Evolutionary conservation across 2,329 filamentous ascomycete species (phyloP).

Genomic region (Exophiala xenobiotica): DNA sequence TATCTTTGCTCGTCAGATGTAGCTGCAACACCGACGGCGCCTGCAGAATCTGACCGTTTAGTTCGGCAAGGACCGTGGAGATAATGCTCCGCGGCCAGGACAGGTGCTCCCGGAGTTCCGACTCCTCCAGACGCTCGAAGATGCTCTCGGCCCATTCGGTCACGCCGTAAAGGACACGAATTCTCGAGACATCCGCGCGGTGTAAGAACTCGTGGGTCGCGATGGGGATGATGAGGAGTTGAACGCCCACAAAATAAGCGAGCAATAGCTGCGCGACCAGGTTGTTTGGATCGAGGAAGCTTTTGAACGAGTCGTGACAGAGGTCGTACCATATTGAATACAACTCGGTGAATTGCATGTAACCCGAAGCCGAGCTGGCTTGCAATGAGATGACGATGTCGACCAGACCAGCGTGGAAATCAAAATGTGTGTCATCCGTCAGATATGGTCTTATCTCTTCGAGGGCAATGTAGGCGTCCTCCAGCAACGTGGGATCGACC

Average conservation of each 20-base stretch:
- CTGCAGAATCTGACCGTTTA: slow-evolving; percentile 23
- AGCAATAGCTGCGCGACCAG: slow-evolving; percentile 45
- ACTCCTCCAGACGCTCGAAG: slow-evolving; percentile 32
- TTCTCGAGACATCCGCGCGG: slow-evolving; percentile 15
- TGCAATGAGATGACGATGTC: slow-evolving; percentile 27
- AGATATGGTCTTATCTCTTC: slow-evolving; percentile 30
- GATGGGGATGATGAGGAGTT: slow-evolving; percentile 46
- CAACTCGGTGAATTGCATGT: slow-evolving; percentile 43
- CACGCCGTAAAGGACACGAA: slow-evolving; percentile 29
- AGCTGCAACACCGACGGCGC: slow-evolving; percentile 25
- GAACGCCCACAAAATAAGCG: slow-evolving; percentile 49
- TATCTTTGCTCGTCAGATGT: slow-evolving; percentile 16
- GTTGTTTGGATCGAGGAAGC: slow-evolving; percentile 46
- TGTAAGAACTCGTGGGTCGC: slow-evolving; percentile 34
- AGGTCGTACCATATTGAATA: slow-evolving; percentile 44
- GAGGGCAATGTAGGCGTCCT: slow-evolving; percentile 26
- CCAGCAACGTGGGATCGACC: slow-evolving; percentile 23
- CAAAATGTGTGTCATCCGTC: slow-evolving; percentile 34
- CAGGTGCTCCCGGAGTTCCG: slow-evolving; percentile 28
- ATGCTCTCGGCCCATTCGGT: slow-evolving; percentile 44
- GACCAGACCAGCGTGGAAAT: slow-evolving; percentile 29
- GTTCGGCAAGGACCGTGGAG: slow-evolving; percentile 24
- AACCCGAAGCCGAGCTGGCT: slow-evolving; percentile 33
- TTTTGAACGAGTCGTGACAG: slow-evolving; percentile 42
- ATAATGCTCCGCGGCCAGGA: slow-evolving; percentile 23